Conservation (phyloP, 768 basidiomycete species). For the Trametes villosa region DNA sequence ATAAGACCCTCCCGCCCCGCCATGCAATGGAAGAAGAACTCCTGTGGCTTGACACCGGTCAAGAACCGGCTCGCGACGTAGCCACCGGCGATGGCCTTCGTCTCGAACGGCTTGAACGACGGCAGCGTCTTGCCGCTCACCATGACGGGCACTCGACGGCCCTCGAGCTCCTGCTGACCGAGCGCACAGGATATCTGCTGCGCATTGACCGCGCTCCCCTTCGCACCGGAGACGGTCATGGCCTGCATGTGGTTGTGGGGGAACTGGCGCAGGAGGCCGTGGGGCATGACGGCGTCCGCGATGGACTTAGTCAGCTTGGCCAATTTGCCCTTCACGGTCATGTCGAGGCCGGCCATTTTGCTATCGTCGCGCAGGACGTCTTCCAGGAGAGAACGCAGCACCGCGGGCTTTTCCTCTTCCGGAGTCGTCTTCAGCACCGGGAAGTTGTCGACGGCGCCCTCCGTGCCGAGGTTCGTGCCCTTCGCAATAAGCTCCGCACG, state of each 20-base stretch:
- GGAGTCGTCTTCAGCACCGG: constrained; percentile 65
- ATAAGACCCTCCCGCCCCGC: constrained; percentile 98
- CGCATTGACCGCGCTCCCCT: constrained; percentile 96
- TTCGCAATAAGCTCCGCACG: constrained; percentile 69
- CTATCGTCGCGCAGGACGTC: constrained; percentile 93
- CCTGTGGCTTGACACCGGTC: constrained; percentile 97
- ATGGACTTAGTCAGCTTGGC: constrained; percentile 89
- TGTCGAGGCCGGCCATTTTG: constrained; percentile 97
- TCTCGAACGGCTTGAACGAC: constrained; percentile 96
- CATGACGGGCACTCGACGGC: constrained; percentile 98
- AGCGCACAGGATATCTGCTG: constrained; percentile 97
- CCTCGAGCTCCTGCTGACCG: constrained; percentile 97
- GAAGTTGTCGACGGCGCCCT: constrained; percentile 90
- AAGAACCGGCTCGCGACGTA: constrained; percentile 98
- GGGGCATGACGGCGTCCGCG: constrained; percentile 85
- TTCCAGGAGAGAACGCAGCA: constrained; percentile 73
- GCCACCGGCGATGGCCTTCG: constrained; percentile 96
- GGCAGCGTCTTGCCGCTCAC: constrained; percentile 98
- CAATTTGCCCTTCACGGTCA: constrained; percentile 86
- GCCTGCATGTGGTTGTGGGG: constrained; percentile 99
- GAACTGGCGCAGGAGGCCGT: constrained; percentile 88
- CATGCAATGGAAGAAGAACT: constrained; percentile 99
- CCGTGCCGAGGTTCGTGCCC: constrained; percentile 76
- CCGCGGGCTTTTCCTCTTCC: constrained; percentile 55
- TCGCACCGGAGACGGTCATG: constrained; percentile 98